Evolutionary conservation across 2,329 filamentous ascomycete species (phyloP), one percentile per base, ranked within the genome.

Genomic region (Xylariaceae sp.): DNA sequence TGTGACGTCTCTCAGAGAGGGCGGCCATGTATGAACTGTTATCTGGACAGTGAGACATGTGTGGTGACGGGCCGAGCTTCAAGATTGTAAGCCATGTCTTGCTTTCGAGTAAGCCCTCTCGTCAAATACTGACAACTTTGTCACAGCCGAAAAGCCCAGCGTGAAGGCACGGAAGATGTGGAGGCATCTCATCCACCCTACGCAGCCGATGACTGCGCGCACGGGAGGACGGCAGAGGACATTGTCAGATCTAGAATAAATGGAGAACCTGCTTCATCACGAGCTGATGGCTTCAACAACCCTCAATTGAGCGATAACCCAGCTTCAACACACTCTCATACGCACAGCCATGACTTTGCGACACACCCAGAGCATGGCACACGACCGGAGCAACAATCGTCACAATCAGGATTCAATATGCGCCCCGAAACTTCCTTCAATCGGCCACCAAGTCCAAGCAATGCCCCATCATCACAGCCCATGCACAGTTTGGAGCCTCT

Each of bases 21-120:
- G 3, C 67, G 71, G 31, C 77, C 76, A 7, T 80, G 74, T 64
- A 79, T 78, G 68, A 79, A 79, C 50, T 80, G 76, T 60, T 75
- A 75, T 42, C 73, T 78, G 49, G 76, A 79, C 57, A 75, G 73
- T 52, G 75, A 78, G 57, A 69, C 67, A 0, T 72, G 72, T 56
- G 62, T 76, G 47, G 67, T 73, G 51, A 73, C 69, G 9, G 69
- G 68, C 40, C 66, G 71, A 54, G 72, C 69, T 17, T 73, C 69
- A 5, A 68, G 68, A 53, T 70, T 71, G 71, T 73, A 56, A 65
- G 71, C 64, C 22, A 22, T 28, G 12, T 16, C 34, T 28, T 28
- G 22, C 6, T n/a, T 19, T 36, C 19, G 16, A n/a, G 10, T n/a
- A 13, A 31, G 31, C 12, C n/a, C n/a, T 14, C 36, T 33, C 14